Conservation (phyloP, 805 yeast genomes). For the Spencermartinsiella europaea region DNA sequence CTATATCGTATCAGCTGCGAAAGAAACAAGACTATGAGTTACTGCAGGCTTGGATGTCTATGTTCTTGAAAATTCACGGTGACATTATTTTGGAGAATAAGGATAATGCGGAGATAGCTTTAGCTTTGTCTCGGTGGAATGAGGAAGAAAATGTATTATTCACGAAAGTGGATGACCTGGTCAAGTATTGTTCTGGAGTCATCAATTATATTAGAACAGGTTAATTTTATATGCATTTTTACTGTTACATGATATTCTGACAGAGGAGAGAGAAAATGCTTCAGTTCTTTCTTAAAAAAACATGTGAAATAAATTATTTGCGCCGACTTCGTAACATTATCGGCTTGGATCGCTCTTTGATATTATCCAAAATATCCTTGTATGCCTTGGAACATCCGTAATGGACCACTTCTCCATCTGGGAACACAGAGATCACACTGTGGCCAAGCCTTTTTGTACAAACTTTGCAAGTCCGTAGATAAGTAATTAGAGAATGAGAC, state of each 20-base stretch:
- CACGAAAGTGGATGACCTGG: constrained; percentile 56
- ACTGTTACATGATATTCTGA: background rate
- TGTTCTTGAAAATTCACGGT: constrained; percentile 74
- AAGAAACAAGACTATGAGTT: constrained; percentile 65
- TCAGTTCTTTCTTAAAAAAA: background rate
- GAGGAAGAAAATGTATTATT: constrained; percentile 37
- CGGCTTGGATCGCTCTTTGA: constrained; percentile 5
- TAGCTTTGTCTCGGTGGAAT: constrained; percentile 49
- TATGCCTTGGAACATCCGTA: constrained; percentile 46
- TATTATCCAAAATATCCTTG: constrained; percentile 11
- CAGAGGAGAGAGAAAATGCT: no score
- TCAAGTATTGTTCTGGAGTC: constrained; percentile 79
- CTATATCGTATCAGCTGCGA: constrained; percentile 55
- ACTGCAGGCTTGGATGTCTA: constrained; percentile 71
- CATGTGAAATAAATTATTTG: background rate
- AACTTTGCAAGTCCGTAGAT: constrained; percentile 47
- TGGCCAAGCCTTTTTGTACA: constrained; percentile 56
- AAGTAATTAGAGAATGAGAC: constrained; percentile 36
- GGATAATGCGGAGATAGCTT: constrained; percentile 33
- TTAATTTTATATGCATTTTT: constrained; percentile 2
- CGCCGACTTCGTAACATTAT: background rate
- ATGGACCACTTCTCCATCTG: constrained; percentile 45
- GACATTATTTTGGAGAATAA: constrained; percentile 51
- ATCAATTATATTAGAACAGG: constrained; percentile 46
- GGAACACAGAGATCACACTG: constrained; percentile 47